These are phyloP conservation scores for Fusarium euwallaceae DNA, from an alignment of 2,329 filamentous ascomycete species.

Conservation along the genomic window DNA sequence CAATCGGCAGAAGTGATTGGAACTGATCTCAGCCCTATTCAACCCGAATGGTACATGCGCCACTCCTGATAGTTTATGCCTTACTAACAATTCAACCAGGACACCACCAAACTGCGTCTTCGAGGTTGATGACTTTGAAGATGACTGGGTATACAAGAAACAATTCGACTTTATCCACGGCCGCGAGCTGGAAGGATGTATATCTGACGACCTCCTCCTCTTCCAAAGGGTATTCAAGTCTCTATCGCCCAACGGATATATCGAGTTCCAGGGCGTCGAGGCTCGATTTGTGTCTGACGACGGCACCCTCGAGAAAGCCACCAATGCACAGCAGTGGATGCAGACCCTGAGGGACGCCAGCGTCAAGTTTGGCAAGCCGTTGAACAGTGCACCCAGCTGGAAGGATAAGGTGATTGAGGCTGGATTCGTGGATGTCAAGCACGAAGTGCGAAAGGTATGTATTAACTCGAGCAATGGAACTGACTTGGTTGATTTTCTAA, in stretches of 20 bases:
- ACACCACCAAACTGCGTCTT: conserved; percentile 30
- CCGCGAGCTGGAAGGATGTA: conserved; percentile 35
- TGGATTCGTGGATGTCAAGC: conserved; percentile 27
- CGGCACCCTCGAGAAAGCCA: conserved; percentile 28
- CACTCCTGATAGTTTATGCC: background rate
- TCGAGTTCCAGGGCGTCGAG: conserved; percentile 28
- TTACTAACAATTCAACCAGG: background rate
- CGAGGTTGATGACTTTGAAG: conserved; percentile 36
- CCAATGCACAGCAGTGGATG: conserved; percentile 26
- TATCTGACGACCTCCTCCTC: conserved; percentile 26
- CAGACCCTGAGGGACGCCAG: conserved; percentile 17
- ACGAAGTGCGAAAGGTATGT: conserved; percentile 31
- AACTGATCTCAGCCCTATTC: conserved; percentile 37
- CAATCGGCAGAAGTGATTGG: conserved; percentile 36
- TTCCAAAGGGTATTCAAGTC: conserved; percentile 21
- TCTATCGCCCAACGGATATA: conserved; percentile 21
- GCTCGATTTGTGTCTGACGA: conserved; percentile 33
- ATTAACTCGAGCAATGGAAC: background rate
- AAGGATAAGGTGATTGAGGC: conserved; percentile 25
- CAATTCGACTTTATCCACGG: conserved; percentile 38
- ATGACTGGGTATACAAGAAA: conserved; percentile 31
- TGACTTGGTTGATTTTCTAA: background rate
- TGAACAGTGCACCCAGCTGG: conserved; percentile 23
- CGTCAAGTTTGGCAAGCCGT: conserved; percentile 29
- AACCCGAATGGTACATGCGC: conserved; percentile 27